phyloP scores from a whole-genome alignment of 805 yeast genomes.

The Zygosaccharomyces kombuchaensis region DNA sequence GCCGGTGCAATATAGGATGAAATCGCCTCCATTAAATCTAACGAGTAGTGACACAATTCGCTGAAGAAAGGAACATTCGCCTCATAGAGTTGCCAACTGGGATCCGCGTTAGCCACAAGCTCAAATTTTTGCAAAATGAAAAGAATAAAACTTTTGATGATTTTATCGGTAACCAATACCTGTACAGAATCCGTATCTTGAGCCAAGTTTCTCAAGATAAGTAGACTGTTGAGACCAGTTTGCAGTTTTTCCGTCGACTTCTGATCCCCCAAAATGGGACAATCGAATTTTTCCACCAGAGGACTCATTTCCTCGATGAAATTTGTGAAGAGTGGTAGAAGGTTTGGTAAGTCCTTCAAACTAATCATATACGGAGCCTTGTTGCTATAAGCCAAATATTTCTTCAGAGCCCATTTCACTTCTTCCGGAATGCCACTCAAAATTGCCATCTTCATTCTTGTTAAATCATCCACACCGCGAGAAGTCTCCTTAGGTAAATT shows the following conservation, averaged over 20 bases:
- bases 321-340: constrained; percentile 38
- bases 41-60: constrained; percentile 61
- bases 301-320: constrained; percentile 29
- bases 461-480: constrained; percentile 59
- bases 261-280: constrained; percentile 20
- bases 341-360: constrained; percentile 40
- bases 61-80: constrained; percentile 38
- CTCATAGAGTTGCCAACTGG: constrained; percentile 24
- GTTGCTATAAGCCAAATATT: constrained; percentile 36
- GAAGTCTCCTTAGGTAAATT: constrained; percentile 34
- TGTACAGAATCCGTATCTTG: constrained; percentile 84
- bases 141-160: constrained; percentile 45
- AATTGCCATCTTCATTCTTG: constrained; percentile 67
- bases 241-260: constrained; percentile 21
- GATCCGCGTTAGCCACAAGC: constrained; percentile 22
- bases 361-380: constrained; percentile 47
- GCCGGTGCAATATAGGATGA: constrained; percentile 79
- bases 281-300: constrained; percentile 23
- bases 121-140: constrained; percentile 30
- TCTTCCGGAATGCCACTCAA: constrained; percentile 61
- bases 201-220: constrained; percentile 73
- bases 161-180: constrained; percentile 53
- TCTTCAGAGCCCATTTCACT: constrained; percentile 64
- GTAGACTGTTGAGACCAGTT: constrained; percentile 36
- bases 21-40: constrained; percentile 81